These are phyloP conservation scores for Biscogniauxia sp. DNA, from an alignment of 2,329 filamentous ascomycete species.

Conservation along the genomic window DNA sequence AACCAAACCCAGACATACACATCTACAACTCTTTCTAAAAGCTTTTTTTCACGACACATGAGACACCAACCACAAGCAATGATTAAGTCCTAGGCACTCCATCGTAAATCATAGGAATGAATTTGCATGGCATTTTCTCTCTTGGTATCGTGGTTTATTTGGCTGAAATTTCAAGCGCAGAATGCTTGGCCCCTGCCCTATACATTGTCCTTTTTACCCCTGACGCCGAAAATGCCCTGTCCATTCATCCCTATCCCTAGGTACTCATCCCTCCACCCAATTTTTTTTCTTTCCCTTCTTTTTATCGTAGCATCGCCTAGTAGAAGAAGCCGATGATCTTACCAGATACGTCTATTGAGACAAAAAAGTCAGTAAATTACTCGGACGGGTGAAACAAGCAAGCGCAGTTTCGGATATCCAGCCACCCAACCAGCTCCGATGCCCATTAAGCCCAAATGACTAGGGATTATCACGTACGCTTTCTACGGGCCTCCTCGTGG, in stretches of 20 bases:
- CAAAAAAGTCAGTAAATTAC: background rate
- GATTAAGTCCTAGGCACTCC: background rate
- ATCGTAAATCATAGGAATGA: conserved; percentile 6
- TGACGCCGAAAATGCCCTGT: conserved; percentile 33
- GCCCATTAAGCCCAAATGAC: no score
- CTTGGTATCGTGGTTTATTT: conserved; percentile 20
- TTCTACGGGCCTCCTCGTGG: conserved; percentile 98
- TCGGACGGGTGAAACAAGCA: background rate
- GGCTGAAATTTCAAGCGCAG: conserved; percentile 23
- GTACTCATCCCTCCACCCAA: conserved; percentile 8
- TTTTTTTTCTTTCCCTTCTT: conserved; percentile 4
- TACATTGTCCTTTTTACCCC: conserved; percentile 26
- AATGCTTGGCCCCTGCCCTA: conserved; percentile 7
- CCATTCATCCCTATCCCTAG: conserved; percentile 1
- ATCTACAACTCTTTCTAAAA: background rate
- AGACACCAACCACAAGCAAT: background rate
- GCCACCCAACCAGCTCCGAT: background rate
- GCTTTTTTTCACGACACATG: background rate
- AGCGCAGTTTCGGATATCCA: background rate
- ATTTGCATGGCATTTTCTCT: conserved; percentile 30
- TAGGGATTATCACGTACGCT: conserved; percentile 47
- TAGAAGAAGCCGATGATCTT: conserved; percentile 99
- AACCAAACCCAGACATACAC: no score
- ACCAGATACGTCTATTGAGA: conserved; percentile 70
- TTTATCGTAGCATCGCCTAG: conserved; percentile 50